Conservation (phyloP, 805 yeast genomes). For the Kodamaea kakaduensis region DNA sequence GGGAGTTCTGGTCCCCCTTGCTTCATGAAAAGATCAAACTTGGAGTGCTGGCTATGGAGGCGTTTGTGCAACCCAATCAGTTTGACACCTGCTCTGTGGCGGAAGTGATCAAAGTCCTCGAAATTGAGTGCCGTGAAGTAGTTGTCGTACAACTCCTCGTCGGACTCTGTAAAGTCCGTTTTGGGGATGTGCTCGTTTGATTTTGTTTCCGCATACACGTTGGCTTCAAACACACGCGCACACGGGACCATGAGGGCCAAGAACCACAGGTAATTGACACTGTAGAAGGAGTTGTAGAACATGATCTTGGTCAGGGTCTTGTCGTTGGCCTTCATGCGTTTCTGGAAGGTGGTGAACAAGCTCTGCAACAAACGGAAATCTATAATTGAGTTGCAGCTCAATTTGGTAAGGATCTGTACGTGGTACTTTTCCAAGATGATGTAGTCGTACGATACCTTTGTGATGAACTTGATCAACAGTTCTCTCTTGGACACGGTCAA, state of each 20-base stretch:
- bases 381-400: constrained; percentile 29
- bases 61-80: constrained; percentile 18
- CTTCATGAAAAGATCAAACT: constrained; percentile 14
- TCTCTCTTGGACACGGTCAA: constrained; percentile 13
- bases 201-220: constrained; percentile 25
- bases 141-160: constrained; percentile 17
- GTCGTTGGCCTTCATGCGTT: constrained; percentile 14
- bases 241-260: constrained; percentile 36
- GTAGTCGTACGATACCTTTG: constrained; percentile 36
- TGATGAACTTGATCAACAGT: constrained; percentile 26
- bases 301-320: constrained; percentile 29
- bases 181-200: constrained; percentile 11
- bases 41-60: constrained; percentile 19
- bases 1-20: constrained; percentile 17
- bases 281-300: constrained; percentile 29
- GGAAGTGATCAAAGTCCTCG: constrained; percentile 17
- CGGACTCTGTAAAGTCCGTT: constrained; percentile 20
- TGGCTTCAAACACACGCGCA: constrained; percentile 32
- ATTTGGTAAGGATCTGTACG: constrained; percentile 33
- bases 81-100: constrained; percentile 14
- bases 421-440: constrained; percentile 37
- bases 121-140: constrained; percentile 21
- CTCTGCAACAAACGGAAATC: constrained; percentile 21
- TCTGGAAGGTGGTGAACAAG: constrained; percentile 22
- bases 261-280: constrained; percentile 37